Evolutionary conservation across 1,284 basidiomycete genomes (phyloP), one percentile per base, ranked within the genome.

Genomic region (Puccinia brachypodii): DNA sequence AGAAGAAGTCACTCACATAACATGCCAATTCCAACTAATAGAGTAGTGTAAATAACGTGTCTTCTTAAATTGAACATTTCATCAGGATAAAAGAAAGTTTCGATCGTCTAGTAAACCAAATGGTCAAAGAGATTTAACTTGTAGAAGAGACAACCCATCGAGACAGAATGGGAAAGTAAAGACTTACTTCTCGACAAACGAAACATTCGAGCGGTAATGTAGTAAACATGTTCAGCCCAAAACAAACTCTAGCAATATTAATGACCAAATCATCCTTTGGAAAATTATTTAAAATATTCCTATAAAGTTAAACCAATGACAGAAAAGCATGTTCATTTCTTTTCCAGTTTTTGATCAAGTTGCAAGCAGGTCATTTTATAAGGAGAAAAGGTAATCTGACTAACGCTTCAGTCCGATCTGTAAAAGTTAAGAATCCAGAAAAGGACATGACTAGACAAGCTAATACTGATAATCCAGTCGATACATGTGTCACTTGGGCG

Each of bases 221-320:
- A 0, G 96, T 97, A 85, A 97, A 96, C 96, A 99, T 99, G 87
- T 99, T 99, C 83, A 96, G 87, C 4, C 96, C 96, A 85, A 99
- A 98, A 85, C 93, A 95, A 85, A 98, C 94, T 31, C 96, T 90
- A 7, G 96, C 96, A 77, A 98, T 89, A 86, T 98, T 96, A 87
- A 96, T 95, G 81, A 96, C 85, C 36, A 91, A 90, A 86, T 96
- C 93, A 84, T 87, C 53, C n/a, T 80, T 75, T 3, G 92, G 89
- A 85, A 97, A 97, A 86, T 96, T 97, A 87, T 97, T 97, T 84
- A 98, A 87, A 81, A 97, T 94, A 85, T 98, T 98, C 22, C 95
- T 95, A 3, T 83, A 84, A 40, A 58, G 47, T 6, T n/a, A n/a
- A n/a, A n/a, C n/a, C n/a, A n/a, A n/a, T n/a, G n/a, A n/a, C n/a